Evolutionary conservation across 2,329 filamentous ascomycete species (phyloP), one percentile per base, ranked within the genome.

Genomic region (Davidsoniella virescens): DNA sequence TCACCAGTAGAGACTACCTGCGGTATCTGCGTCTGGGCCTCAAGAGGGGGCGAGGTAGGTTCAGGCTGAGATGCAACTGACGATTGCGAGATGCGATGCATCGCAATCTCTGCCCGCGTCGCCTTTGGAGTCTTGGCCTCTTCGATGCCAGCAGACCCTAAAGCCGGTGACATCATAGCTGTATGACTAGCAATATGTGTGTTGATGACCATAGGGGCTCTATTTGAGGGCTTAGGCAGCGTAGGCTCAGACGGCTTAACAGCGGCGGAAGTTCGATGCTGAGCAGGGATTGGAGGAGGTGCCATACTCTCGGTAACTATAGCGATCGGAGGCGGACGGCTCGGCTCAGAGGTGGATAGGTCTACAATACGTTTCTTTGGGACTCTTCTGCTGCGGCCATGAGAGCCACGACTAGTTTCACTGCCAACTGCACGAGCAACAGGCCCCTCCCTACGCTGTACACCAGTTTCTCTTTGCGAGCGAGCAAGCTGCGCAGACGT

Each of bases 301-400:
- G 39, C 25, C 51, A 53, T 53, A n/a, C 44, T 29, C 17, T 25
- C 47, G 2, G 51, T 53, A 16, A 47, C 42, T 9, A 52, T 53
- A n/a, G 47, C 39, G 2, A 26, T 9, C 8, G 44, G 44, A 7
- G 47, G 47, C 17, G 33, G 41, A 42, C 51, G 41, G 42, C 48
- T 51, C n/a, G 55, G 49, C 41, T 78, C 73, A 47, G 66, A 68
- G 1, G 73, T 78, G 5, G 78, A 75, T 9, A 82, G 65, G 56
- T 82, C 78, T 16, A 82, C 76, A 51, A 82, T 81, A 23, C 78
- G 71, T 47, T 78, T 67, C 62, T 80, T 80, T 2, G 76, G 70
- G 10, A 33, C 3, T 70, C 73, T 54, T 73, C 71, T 29, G 26
- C 26, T 5, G 3, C 26, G 26, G 25, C 47, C 39, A 9, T 47